Conservation (phyloP, 2,329 filamentous ascomycete species). For the Zalaria obscura region DNA sequence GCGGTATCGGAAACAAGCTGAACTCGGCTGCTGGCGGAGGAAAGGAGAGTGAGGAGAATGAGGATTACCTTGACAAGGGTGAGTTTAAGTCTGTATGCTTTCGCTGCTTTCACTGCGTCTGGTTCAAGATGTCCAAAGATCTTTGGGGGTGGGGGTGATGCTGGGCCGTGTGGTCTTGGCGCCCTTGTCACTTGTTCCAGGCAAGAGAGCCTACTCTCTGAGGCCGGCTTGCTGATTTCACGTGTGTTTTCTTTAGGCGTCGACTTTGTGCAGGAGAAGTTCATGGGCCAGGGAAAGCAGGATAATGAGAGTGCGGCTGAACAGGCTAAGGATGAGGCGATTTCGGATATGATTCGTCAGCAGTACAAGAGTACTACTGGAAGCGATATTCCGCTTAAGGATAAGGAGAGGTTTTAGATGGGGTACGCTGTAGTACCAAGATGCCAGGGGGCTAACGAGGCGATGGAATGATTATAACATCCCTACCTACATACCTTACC, state of each 20-base stretch:
- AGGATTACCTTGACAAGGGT: slow-evolving; percentile 76
- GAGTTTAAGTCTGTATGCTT: slow-evolving; percentile 5
- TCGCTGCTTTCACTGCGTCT: no score
- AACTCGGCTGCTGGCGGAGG: slow-evolving; percentile 62
- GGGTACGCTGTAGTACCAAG: no score
- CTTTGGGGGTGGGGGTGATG: no score
- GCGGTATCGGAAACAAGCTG: slow-evolving; percentile 54
- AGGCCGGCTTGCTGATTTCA: no score
- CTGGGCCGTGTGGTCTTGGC: no score
- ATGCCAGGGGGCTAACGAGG: no score
- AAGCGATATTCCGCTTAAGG: slow-evolving; percentile 53
- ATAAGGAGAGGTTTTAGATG: slow-evolving; percentile 40
- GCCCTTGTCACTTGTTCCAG: no score
- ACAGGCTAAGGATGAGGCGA: slow-evolving; percentile 72
- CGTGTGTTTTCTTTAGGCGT: slow-evolving; percentile 37
- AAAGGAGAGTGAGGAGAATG: slow-evolving; percentile 61
- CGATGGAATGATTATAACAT: no score
- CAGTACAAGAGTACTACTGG: slow-evolving; percentile 59
- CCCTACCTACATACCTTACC: no score
- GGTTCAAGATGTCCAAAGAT: no score
- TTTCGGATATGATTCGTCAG: slow-evolving; percentile 53
- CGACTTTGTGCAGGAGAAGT: slow-evolving; percentile 64
- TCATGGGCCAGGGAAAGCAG: slow-evolving; percentile 57
- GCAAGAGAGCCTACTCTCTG: no score
- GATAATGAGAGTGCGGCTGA: slow-evolving; percentile 53